Percentiles rank a stretch among this genome's conserved stretches.
phyloP scores from a whole-genome alignment of 257 asterid species.

The Fraxinus anomala region DNA sequence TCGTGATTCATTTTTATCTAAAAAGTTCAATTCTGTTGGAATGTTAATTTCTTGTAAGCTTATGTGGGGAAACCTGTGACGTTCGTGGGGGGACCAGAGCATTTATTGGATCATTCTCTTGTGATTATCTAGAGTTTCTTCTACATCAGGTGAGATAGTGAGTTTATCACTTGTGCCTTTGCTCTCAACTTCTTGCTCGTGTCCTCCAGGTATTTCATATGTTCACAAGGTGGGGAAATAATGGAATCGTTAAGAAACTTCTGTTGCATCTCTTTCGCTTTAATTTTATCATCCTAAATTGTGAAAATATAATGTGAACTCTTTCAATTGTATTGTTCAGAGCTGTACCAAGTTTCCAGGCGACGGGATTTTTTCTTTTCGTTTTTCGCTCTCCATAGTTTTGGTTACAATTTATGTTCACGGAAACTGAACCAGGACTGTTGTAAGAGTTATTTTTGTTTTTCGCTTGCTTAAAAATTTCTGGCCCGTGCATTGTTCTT shows the following conservation, averaged over 20 bases:
- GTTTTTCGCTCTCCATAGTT: too few species aligned
- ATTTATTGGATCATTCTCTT: background rate
- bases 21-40: background rate
- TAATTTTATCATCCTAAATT: background rate
- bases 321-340: background rate
- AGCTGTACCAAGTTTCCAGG: background rate
- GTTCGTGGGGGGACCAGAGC: background rate
- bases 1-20: constrained; percentile 31
- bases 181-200: background rate
- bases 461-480: background rate
- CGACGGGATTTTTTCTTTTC: background rate
- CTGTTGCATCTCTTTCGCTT: background rate
- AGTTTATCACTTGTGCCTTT: background rate
- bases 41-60: background rate
- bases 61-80: background rate
- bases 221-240: background rate
- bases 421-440: background rate
- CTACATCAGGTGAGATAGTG: background rate
- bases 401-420: background rate
- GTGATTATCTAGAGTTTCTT: background rate
- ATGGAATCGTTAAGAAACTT: background rate
- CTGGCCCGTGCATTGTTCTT: background rate
- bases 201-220: background rate
- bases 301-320: background rate
- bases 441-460: background rate